A percentile compares a stretch with the other conserved stretches of the same genome.
Evolutionary conservation across 192 early-diverging fungal species (phyloP).

Genomic region (Lobosporangium transversale): DNA sequence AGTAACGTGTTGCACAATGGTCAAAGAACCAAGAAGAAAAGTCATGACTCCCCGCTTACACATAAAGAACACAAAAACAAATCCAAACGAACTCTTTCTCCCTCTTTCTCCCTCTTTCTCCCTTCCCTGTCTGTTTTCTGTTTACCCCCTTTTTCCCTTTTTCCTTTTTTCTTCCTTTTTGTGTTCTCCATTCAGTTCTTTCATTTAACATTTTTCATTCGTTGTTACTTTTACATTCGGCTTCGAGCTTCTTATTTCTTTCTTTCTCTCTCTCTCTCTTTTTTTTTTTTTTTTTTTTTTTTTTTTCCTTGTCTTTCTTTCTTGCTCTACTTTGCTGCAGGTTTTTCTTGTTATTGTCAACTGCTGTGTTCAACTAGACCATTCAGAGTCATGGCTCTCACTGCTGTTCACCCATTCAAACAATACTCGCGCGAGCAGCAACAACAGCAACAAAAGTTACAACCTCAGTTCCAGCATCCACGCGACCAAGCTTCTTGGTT

Average conservation of each 20-base stretch:
- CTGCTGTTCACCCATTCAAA: too few species aligned
- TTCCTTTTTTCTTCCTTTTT: neutral
- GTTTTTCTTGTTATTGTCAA: too few species aligned
- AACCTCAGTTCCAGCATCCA: neutral
- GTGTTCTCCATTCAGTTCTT: neutral
- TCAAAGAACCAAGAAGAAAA: too few species aligned
- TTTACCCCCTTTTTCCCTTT: neutral
- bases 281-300: neutral
- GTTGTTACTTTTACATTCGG: too few species aligned
- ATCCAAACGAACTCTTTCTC: too few species aligned
- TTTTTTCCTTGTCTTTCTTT: neutral
- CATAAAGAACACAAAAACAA: too few species aligned
- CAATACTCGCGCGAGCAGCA: neutral
- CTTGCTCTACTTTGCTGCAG: neutral
- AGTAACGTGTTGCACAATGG: too few species aligned
- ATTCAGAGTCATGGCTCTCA: neutral
- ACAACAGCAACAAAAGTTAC: neutral
- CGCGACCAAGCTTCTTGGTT: conserved; percentile 23
- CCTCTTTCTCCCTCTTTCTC: neutral
- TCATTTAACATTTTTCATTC: neutral
- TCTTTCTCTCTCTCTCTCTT: neutral
- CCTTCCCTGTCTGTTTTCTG: neutral
- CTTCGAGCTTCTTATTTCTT: neutral
- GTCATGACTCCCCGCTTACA: too few species aligned
- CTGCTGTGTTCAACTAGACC: too few species aligned